A percentile compares a stretch with the other conserved stretches of the same genome.
phyloP scores from a whole-genome alignment of 305 asterid species.

The Fraxinus dipetala region DNA sequence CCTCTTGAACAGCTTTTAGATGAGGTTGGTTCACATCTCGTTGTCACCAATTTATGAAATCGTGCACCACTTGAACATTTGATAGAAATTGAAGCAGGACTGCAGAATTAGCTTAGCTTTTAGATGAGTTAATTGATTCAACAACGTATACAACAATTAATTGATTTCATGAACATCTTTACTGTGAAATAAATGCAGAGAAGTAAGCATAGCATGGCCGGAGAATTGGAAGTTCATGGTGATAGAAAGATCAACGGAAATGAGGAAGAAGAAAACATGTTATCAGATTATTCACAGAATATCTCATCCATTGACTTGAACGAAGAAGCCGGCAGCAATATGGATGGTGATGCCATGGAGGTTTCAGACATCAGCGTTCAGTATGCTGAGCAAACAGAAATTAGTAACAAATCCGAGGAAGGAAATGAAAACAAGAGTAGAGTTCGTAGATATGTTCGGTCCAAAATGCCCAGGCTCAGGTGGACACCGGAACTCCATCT shows the following conservation, averaged over 20 bases:
- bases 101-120: neutral
- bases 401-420: constrained; percentile 18
- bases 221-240: neutral
- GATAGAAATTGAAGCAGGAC: neutral
- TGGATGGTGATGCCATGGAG: constrained; percentile 26
- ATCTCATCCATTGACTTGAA: constrained; percentile 55
- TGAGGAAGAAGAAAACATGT: constrained; percentile 20
- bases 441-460: constrained; percentile 69
- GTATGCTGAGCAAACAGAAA: constrained; percentile 25
- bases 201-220: constrained; percentile 26
- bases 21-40: neutral
- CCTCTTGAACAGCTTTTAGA: neutral
- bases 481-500: constrained; percentile 93
- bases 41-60: neutral
- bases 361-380: constrained; percentile 28
- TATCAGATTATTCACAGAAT: constrained; percentile 41
- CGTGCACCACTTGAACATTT: neutral
- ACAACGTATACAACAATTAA: neutral
- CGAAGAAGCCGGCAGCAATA: constrained; percentile 48
- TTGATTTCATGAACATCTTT: neutral
- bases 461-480: constrained; percentile 81
- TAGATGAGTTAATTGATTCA: neutral
- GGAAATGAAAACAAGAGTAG: constrained; percentile 35
- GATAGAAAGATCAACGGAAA: neutral
- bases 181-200: neutral